These are phyloP conservation scores for Sporothrix brunneoviolacea DNA, from an alignment of 2,329 filamentous ascomycete species.

Conservation along the genomic window DNA sequence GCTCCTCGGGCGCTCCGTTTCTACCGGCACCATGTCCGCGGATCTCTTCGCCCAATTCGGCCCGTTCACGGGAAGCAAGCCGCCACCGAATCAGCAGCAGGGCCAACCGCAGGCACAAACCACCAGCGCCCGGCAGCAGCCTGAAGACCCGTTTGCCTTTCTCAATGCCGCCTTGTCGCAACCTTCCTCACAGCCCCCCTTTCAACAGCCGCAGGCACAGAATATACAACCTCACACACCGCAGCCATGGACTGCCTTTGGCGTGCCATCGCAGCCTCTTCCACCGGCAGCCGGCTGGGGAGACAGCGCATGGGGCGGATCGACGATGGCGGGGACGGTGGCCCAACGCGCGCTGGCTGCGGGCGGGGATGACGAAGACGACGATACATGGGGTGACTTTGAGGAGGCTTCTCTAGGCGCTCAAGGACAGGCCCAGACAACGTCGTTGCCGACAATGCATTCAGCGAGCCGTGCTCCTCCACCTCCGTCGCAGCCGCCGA, in stretches of 20 bases:
- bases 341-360: background rate
- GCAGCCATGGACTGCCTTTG: slow-evolving; percentile 2
- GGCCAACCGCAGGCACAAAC: slow-evolving; percentile 16
- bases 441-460: slow-evolving; percentile 9
- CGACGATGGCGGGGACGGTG: slow-evolving; percentile 19
- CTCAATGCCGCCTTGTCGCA: slow-evolving; percentile 20
- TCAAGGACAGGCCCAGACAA: slow-evolving; percentile 13
- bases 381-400: slow-evolving; percentile 64
- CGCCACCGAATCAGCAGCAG: slow-evolving; percentile 21
- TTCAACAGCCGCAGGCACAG: slow-evolving; percentile 2
- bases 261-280: background rate
- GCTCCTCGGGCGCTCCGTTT: background rate
- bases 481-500: slow-evolving; percentile 18
- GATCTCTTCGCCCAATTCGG: slow-evolving; percentile 61
- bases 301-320: slow-evolving; percentile 7
- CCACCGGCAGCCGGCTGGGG: slow-evolving; percentile 7
- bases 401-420: slow-evolving; percentile 44
- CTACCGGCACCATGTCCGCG: slow-evolving; percentile 47
- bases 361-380: slow-evolving; percentile 36
- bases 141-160: slow-evolving; percentile 29
- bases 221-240: slow-evolving; percentile 13
- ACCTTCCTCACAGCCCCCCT: background rate
- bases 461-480: slow-evolving; percentile 3
- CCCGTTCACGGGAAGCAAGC: slow-evolving; percentile 34
- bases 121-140: slow-evolving; percentile 1